These are phyloP conservation scores for Cyberlindnera veronae DNA, from an alignment of 805 yeast genomes.

Conservation along the genomic window DNA sequence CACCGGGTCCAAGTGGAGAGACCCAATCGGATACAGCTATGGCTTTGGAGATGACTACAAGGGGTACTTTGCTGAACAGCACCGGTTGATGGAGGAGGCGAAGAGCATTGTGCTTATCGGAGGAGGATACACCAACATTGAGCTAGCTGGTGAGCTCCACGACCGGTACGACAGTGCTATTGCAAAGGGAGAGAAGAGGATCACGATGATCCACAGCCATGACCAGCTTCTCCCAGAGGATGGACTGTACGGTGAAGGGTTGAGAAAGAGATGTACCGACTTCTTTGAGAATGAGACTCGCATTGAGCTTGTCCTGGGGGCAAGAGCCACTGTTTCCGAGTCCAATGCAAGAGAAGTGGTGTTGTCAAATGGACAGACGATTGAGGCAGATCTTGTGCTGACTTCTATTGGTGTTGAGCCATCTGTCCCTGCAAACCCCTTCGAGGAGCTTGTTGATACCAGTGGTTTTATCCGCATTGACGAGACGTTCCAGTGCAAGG, in stretches of 20 bases:
- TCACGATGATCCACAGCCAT: slow-evolving; percentile 18
- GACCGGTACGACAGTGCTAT: slow-evolving; percentile 19
- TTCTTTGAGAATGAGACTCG: slow-evolving; percentile 13
- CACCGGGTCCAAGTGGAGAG: slow-evolving; percentile 30
- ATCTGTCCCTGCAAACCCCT: slow-evolving; percentile 19
- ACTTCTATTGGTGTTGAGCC: slow-evolving; percentile 21
- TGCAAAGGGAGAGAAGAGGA: slow-evolving; percentile 10
- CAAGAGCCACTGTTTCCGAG: slow-evolving; percentile 6
- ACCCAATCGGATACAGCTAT: slow-evolving; percentile 24
- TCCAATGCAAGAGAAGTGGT: not conserved
- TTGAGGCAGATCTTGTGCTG: slow-evolving; percentile 22
- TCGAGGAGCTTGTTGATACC: slow-evolving; percentile 10
- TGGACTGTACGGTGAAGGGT: slow-evolving; percentile 10
- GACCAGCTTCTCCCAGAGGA: slow-evolving; percentile 11
- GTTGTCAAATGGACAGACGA: slow-evolving; percentile 1
- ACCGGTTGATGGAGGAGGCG: slow-evolving; percentile 20
- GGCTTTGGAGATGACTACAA: slow-evolving; percentile 16
- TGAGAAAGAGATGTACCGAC: slow-evolving; percentile 18
- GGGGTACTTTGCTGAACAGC: slow-evolving; percentile 15
- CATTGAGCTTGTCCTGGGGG: slow-evolving; percentile 17
- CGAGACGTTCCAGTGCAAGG: slow-evolving; percentile 24
- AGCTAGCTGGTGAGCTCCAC: slow-evolving; percentile 31
- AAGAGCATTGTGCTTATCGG: slow-evolving; percentile 1
- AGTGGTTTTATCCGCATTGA: slow-evolving; percentile 22
- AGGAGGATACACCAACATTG: slow-evolving; percentile 1